phyloP scores from a whole-genome alignment of 306 rosid species.

The Medicago arabica region DNA sequence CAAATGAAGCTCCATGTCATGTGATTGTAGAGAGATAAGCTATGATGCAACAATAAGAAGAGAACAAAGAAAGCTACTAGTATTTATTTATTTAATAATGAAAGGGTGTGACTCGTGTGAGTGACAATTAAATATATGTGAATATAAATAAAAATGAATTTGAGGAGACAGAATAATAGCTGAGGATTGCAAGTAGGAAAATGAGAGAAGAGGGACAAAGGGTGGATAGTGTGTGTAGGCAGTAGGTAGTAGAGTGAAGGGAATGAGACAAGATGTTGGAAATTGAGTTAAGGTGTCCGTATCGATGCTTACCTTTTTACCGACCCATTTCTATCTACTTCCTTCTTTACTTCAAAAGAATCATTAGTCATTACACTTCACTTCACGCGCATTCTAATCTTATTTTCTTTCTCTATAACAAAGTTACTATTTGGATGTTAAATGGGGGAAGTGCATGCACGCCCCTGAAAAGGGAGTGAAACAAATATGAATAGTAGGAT shows the following conservation, averaged over 20 bases:
- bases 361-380: not conserved
- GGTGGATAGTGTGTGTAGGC: not conserved
- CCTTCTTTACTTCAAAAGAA: not conserved
- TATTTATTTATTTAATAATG: not conserved
- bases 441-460: not conserved
- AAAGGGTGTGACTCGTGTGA: not conserved
- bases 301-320: constrained; percentile 59
- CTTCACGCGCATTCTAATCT: constrained; percentile 29
- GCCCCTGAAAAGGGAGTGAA: constrained; percentile 8
- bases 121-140: too few species aligned
- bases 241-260: constrained; percentile 14
- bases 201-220: not conserved
- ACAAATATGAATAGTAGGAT: not conserved
- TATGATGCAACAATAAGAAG: not conserved
- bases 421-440: too few species aligned
- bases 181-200: not conserved
- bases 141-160: not conserved
- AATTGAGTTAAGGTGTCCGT: constrained; percentile 51
- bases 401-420: too few species aligned
- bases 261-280: constrained; percentile 63
- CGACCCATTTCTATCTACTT: constrained; percentile 48
- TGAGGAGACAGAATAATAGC: constrained; percentile 1
- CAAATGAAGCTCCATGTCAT: constrained; percentile 83
- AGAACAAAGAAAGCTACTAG: not conserved
- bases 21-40: not conserved